Conservation (phyloP, 2,329 filamentous ascomycete species). For the Calonectria montana region DNA sequence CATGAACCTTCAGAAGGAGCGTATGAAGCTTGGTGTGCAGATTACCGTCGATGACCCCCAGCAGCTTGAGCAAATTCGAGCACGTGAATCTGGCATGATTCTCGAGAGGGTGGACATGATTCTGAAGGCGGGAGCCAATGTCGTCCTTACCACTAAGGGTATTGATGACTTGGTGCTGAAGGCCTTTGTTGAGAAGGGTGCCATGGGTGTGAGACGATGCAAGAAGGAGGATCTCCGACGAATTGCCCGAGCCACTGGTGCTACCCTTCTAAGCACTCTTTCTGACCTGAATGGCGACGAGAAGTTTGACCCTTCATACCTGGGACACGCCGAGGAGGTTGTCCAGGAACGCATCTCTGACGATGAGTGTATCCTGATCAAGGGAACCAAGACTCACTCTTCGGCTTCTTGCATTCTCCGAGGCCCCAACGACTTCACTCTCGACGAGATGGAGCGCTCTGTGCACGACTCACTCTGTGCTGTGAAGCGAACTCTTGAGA, state of each 20-base stretch:
- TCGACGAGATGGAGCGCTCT: constrained; percentile 99
- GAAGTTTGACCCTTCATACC: constrained; percentile 89
- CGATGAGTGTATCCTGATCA: constrained; percentile 97
- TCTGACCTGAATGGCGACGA: constrained; percentile 98
- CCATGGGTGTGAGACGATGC: constrained; percentile 94
- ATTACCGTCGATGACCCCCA: constrained; percentile 98
- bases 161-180: constrained; percentile 97
- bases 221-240: constrained; percentile 98
- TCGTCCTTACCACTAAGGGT: constrained; percentile 96
- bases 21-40: constrained; percentile 99
- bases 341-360: constrained; percentile 99
- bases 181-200: constrained; percentile 92
- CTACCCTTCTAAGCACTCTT: constrained; percentile 90
- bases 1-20: constrained; percentile 98
- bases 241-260: constrained; percentile 95
- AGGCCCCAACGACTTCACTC: constrained; percentile 93
- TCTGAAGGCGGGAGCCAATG: constrained; percentile 95
- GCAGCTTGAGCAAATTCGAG: constrained; percentile 96
- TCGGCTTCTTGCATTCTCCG: constrained; percentile 97
- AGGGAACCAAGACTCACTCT: constrained; percentile 93
- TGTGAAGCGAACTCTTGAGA: constrained; percentile 96
- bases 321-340: constrained; percentile 94
- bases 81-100: constrained; percentile 92
- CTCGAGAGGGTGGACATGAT: constrained; percentile 97
- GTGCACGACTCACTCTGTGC: constrained; percentile 97